These are phyloP conservation scores for Anthracocystis panici-leucophaei DNA, from an alignment of 1,284 basidiomycete genomes.

Conservation along the genomic window DNA sequence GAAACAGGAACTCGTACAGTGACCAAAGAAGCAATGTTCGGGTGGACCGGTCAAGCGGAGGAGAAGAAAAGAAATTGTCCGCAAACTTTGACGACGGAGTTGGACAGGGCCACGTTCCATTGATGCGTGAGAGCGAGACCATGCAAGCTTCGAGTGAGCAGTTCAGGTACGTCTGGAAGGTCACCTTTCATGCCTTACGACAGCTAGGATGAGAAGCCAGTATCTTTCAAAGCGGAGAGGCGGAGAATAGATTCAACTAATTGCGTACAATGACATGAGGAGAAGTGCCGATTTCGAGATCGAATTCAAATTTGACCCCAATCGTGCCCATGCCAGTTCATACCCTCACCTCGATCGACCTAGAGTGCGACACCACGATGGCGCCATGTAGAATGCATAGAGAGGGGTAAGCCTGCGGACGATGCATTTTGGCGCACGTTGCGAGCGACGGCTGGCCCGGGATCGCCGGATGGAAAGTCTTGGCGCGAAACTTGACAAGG, in stretches of 20 bases:
- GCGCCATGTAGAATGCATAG: neutral
- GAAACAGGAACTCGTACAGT: neutral
- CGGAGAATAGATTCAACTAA: neutral
- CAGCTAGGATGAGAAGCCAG: neutral
- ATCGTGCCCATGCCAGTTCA: neutral
- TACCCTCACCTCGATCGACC: too few species aligned
- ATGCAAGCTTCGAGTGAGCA: neutral
- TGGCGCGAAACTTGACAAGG: slow-evolving; percentile 9
- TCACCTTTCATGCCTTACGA: neutral
- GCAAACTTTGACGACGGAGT: slow-evolving; percentile 9
- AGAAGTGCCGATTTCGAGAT: neutral
- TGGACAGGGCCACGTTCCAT: slow-evolving; percentile 14
- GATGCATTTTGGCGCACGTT: slow-evolving; percentile 7
- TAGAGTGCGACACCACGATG: neutral
- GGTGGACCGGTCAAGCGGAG: neutral
- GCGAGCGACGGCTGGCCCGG: slow-evolving; percentile 21
- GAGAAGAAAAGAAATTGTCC: neutral
- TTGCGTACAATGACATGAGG: neutral
- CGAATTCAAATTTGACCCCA: neutral
- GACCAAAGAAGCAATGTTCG: neutral
- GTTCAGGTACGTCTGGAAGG: neutral
- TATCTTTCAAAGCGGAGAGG: slow-evolving; percentile 1
- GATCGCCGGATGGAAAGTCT: slow-evolving; percentile 17
- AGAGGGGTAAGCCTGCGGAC: slow-evolving; percentile 5
- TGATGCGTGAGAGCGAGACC: neutral